Percentiles rank a stretch among this genome's conserved stretches.
Evolutionary conservation across 805 yeast species (phyloP).

Genomic region (Yamadazyma ubonensis): DNA sequence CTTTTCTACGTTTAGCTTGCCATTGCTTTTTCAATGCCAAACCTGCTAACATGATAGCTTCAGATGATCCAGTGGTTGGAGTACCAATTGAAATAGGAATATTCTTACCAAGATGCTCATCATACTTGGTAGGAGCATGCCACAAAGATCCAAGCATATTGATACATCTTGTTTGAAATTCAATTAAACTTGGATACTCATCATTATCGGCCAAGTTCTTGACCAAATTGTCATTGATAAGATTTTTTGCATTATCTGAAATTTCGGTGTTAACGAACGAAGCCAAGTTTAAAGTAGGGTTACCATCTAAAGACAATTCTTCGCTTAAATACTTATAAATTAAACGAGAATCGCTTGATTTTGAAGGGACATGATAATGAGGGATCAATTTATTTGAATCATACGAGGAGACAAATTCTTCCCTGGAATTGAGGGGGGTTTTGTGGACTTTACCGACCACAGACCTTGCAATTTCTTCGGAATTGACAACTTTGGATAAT

Average conservation of each 20-base stretch:
- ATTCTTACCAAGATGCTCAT: constrained; percentile 29
- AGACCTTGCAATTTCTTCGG: constrained; percentile 39
- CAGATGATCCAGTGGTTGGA: constrained; percentile 92
- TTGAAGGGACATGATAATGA: constrained; percentile 59
- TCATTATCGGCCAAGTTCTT: constrained; percentile 92
- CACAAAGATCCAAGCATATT: constrained; percentile 77
- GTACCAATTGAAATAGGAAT: constrained; percentile 62
- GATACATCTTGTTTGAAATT: constrained; percentile 77
- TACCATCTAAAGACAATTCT: constrained; percentile 80
- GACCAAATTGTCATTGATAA: constrained; percentile 68
- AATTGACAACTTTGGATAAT: constrained; percentile 44
- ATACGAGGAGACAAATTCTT: constrained; percentile 32
- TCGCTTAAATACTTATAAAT: constrained; percentile 67
- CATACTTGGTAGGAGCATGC: constrained; percentile 56
- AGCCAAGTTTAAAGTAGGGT: constrained; percentile 80
- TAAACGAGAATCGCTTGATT: constrained; percentile 50
- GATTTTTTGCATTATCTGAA: constrained; percentile 39
- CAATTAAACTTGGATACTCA: constrained; percentile 85
- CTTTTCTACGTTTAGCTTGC: constrained; percentile 64
- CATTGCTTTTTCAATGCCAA: constrained; percentile 87
- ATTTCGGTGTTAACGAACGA: constrained; percentile 81
- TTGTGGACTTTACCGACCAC: constrained; percentile 25
- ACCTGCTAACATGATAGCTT: constrained; percentile 92
- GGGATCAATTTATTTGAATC: constrained; percentile 38
- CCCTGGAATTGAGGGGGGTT: constrained; percentile 23